Conservation (phyloP, 1,139 yeast genomes). For the Nakaseomyces sp. region DNA sequence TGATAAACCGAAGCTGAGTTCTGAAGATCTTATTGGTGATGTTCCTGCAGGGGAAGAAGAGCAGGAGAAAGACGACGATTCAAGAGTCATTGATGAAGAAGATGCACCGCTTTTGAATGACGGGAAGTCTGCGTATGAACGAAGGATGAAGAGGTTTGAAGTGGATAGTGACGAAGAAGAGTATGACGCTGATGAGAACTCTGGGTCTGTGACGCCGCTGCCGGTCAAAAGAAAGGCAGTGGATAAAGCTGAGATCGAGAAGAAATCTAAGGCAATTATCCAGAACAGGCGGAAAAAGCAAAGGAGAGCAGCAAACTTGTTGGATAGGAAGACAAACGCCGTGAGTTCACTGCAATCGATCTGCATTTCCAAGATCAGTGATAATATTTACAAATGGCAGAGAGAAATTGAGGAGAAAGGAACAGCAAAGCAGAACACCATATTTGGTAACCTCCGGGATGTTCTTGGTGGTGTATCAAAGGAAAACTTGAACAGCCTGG, state of each 20-base stretch:
- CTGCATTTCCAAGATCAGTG: constrained; percentile 63
- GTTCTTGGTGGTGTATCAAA: constrained; percentile 29
- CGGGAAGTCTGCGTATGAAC: background rate
- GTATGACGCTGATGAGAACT: constrained; percentile 13
- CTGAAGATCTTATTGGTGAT: background rate
- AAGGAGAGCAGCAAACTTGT: constrained; percentile 71
- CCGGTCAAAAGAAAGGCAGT: constrained; percentile 6
- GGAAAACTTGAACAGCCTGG: constrained; percentile 55
- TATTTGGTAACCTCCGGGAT: constrained; percentile 24
- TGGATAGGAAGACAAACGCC: constrained; percentile 56
- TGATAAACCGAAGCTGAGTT: constrained; percentile 1
- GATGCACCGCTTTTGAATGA: constrained; percentile 4
- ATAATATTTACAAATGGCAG: constrained; percentile 41
- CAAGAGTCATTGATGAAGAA: constrained; percentile 5
- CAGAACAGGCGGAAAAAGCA: constrained; percentile 66
- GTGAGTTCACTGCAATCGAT: constrained; percentile 73
- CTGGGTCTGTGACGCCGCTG: constrained; percentile 8
- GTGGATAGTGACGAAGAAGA: constrained; percentile 29
- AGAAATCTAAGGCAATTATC: constrained; percentile 38
- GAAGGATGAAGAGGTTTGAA: constrained; percentile 9
- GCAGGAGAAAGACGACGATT: constrained; percentile 8
- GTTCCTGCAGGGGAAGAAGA: background rate
- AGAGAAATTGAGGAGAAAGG: constrained; percentile 39
- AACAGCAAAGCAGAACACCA: constrained; percentile 10
- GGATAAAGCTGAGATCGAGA: constrained; percentile 8